phyloP scores from a whole-genome alignment of 331 rosid species.

The Pyracantha coccinea region DNA sequence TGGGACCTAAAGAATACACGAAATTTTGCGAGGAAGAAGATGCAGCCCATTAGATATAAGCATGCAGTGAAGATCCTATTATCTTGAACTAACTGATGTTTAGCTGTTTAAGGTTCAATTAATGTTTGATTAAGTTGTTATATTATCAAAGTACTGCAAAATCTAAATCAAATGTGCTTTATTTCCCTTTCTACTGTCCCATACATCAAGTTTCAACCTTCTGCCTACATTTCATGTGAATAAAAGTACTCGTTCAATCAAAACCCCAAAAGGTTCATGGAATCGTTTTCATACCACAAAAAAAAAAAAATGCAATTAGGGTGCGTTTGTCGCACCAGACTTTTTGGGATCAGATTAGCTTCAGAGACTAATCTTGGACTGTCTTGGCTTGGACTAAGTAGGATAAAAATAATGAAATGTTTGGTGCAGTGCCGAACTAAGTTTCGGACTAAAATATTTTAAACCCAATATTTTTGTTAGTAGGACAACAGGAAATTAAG shows the following conservation, averaged over 20 bases:
- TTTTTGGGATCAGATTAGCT: too few relatives aligned
- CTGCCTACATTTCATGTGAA: not conserved
- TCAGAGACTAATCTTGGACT: accelerated
- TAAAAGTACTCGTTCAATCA: too few relatives aligned
- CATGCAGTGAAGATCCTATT: not conserved
- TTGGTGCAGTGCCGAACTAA: too few relatives aligned
- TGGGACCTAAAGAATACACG: slow-evolving; percentile 73
- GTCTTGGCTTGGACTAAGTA: too few relatives aligned
- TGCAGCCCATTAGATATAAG: slow-evolving; percentile 54
- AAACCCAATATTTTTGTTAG: too few relatives aligned
- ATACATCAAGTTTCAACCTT: not conserved
- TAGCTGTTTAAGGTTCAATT: slow-evolving; percentile 13
- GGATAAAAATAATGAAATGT: too few relatives aligned
- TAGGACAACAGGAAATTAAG: too few relatives aligned
- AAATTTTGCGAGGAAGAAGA: slow-evolving; percentile 83
- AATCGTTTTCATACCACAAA: not conserved
- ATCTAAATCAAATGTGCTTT: not conserved
- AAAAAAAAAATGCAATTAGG: too few relatives aligned
- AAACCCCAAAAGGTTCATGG: not conserved
- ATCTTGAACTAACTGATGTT: slow-evolving; percentile 25
- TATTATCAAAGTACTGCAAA: slow-evolving; percentile 12
- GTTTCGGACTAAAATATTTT: too few relatives aligned
- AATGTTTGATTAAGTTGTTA: slow-evolving; percentile 13
- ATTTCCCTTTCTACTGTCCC: slow-evolving; percentile 5
- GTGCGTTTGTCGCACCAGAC: too few relatives aligned